These are phyloP conservation scores for Solanum medicagineum DNA, from an alignment of 257 asterid species.

Conservation along the genomic window DNA sequence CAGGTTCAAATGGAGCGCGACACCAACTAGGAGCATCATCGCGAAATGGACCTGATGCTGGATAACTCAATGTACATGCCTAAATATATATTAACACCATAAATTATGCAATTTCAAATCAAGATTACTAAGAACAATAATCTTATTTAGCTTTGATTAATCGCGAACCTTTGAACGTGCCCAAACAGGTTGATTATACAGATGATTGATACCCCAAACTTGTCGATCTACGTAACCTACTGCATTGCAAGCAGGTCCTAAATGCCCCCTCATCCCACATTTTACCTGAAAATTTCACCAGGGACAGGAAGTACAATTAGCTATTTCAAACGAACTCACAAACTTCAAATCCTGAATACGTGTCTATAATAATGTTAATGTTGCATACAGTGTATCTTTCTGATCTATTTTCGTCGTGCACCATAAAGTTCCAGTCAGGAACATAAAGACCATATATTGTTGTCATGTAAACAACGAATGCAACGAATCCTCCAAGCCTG, in stretches of 20 bases:
- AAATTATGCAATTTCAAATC: neutral
- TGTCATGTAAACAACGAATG: slow-evolving; percentile 53
- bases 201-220: slow-evolving; percentile 85
- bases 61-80: slow-evolving; percentile 79
- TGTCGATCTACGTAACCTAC: slow-evolving; percentile 86
- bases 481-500: slow-evolving; percentile 65
- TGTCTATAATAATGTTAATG: neutral
- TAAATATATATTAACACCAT: neutral
- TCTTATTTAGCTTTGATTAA: neutral
- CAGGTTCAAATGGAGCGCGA: slow-evolving; percentile 76
- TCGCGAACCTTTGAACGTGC: slow-evolving; percentile 29
- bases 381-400: slow-evolving; percentile 32
- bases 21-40: slow-evolving; percentile 80
- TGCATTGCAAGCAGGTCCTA: slow-evolving; percentile 89
- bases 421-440: slow-evolving; percentile 72
- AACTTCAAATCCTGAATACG: neutral
- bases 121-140: neutral
- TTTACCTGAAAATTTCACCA: slow-evolving; percentile 41
- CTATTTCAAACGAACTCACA: neutral
- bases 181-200: slow-evolving; percentile 69
- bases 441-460: slow-evolving; percentile 55
- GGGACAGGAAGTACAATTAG: neutral
- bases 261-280: slow-evolving; percentile 92
- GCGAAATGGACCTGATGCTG: slow-evolving; percentile 48
- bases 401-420: neutral